Conservation (phyloP, 208 protist genomes). For the Herpetomonas muscarum region DNA sequence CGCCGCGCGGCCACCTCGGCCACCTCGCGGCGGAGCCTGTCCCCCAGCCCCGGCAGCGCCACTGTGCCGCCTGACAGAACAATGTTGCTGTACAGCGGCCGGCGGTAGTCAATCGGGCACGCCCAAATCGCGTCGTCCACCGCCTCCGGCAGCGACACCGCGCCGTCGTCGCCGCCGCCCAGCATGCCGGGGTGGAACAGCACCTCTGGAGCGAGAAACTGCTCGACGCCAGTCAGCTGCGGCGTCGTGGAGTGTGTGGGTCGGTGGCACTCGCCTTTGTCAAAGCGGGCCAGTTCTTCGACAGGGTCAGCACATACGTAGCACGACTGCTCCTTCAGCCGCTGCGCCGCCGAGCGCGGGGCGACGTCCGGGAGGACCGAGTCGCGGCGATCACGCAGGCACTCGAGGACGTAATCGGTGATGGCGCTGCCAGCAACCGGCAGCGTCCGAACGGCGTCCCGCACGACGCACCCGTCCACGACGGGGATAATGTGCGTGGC, state of each 20-base stretch:
- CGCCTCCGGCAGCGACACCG: constrained; percentile 90
- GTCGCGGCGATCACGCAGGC: constrained; percentile 88
- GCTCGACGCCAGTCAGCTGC: too few relatives aligned
- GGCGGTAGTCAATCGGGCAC: constrained; percentile 96
- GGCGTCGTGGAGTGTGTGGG: too few relatives aligned
- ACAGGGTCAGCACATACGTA: constrained; percentile 91
- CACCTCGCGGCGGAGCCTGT: constrained; percentile 28
- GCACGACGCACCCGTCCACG: constrained; percentile 97
- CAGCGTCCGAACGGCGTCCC: constrained; percentile 94
- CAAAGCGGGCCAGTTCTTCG: constrained; percentile 90
- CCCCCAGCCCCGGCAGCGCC: constrained; percentile 96
- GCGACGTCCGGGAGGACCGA: constrained; percentile 88
- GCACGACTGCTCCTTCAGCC: constrained; percentile 93
- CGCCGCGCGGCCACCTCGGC: constrained; percentile 18
- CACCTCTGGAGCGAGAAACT: constrained; percentile 97
- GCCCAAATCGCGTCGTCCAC: constrained; percentile 92
- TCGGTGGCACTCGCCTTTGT: too few relatives aligned
- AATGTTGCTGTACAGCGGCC: constrained; percentile 95
- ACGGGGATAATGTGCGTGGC: constrained; percentile 98
- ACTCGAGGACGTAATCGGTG: constrained; percentile 94
- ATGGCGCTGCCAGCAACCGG: constrained; percentile 96
- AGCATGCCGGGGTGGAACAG: constrained; percentile 99
- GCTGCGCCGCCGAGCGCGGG: constrained; percentile 89
- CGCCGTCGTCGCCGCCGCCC: constrained; percentile 67
- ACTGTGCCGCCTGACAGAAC: constrained; percentile 97